phyloP scores from a whole-genome alignment of 768 basidiomycete species.

The Fomitopsis serialis region DNA sequence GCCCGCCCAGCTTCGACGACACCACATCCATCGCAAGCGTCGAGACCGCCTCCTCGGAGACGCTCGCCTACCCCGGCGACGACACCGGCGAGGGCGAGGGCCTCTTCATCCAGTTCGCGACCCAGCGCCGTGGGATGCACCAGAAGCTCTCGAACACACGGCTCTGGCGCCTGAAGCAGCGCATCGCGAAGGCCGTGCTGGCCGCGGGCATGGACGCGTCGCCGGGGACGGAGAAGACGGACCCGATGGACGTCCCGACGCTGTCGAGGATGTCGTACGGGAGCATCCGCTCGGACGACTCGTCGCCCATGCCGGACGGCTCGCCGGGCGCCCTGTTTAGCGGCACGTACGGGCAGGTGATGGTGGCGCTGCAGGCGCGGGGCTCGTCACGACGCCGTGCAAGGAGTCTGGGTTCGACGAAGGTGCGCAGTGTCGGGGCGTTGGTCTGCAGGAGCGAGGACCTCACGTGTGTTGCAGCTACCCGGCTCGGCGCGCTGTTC shows the following conservation, averaged over 20 bases:
- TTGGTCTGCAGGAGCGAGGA: not conserved
- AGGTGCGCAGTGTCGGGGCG: slow-evolving; percentile 21
- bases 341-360: slow-evolving; percentile 39
- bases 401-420: slow-evolving; percentile 23
- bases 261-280: slow-evolving; percentile 8
- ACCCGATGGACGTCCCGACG: slow-evolving; percentile 9
- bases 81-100: slow-evolving; percentile 9
- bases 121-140: slow-evolving; percentile 9
- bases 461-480: slow-evolving; percentile 20
- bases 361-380: slow-evolving; percentile 33
- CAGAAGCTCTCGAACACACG: slow-evolving; percentile 17
- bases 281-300: slow-evolving; percentile 12
- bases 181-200: slow-evolving; percentile 32
- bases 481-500: slow-evolving; percentile 36
- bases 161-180: slow-evolving; percentile 26
- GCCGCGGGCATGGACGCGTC: slow-evolving; percentile 36
- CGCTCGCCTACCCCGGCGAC: slow-evolving; percentile 7
- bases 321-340: slow-evolving; percentile 29
- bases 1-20: slow-evolving; percentile 1
- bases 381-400: slow-evolving; percentile 30
- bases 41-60: slow-evolving; percentile 14
- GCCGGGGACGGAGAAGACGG: slow-evolving; percentile 12
- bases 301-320: slow-evolving; percentile 8
- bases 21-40: slow-evolving; percentile 8
- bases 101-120: slow-evolving; percentile 21